Base-by-base conservation (phyloP, 371 early-diverging fungal genomes). In the Rhizopus sp. region DNA sequence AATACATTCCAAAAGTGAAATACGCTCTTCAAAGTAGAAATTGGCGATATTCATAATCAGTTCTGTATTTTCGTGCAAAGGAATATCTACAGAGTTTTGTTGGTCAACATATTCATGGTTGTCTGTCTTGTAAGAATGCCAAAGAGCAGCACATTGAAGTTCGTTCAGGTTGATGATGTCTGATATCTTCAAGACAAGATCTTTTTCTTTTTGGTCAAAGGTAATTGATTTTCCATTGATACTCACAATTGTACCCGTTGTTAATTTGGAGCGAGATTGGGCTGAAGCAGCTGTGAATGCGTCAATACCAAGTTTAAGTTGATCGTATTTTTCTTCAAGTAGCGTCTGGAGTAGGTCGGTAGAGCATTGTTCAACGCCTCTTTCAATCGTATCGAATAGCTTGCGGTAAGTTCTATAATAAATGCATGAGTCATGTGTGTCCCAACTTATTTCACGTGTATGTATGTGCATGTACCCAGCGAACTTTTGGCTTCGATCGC, bases 331-430 rank as follows among this genome's bases (percentile, higher is more conserved):
- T 33, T 75, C 73, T 53, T 69, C 75, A n/a, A 78, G 38, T 12
- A 75, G 33, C n/a, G 75, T 75, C 39, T 78, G 75, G 35, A 78
- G 58, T 34, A 63, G 64, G 60, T 74, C 75, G 7, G 68, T 66
- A n/a, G 78, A 72, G 51, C 73, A 75, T 49, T 75, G 70, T 40
- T 78, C 75, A 10, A 55, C 68, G 32, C 72, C 73, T 47, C 72
- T 64, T 63, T 78, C 75, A 41, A 78, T 64, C 32, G 73, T 72
- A 45, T 78, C 71, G 41, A 75, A 69, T 44, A 78, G 55, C 47
- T 72, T 69, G 50, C 70, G 75, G 55, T 70, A 75, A 31, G 75
- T 75, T 57, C 78, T 78, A 58, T 8, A 10, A 42, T 50, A 46
- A 56, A 32, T 42, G 12, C 33, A 17, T 5, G 10, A 42, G 42